Conservation (phyloP, 148 eudicot genomes). For the Pharnaceum exiguum region DNA sequence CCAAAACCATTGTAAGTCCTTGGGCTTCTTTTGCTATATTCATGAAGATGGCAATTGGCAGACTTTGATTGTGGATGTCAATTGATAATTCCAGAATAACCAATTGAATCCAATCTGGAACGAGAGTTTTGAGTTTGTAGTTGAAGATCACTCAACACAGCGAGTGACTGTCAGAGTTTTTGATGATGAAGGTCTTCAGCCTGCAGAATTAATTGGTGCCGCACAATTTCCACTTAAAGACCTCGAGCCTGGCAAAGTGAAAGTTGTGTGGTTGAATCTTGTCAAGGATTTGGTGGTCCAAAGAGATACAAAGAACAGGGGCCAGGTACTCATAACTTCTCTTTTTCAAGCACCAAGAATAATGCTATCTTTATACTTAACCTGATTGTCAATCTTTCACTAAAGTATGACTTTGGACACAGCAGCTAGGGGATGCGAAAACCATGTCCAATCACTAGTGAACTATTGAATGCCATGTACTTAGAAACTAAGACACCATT, state of each 20-base stretch:
- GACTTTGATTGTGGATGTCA: background rate
- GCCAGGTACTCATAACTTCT: conserved; percentile 45
- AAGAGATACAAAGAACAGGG: conserved; percentile 70
- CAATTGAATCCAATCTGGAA: conserved; percentile 83
- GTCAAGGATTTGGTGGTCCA: conserved; percentile 74
- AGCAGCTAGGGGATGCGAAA: no score
- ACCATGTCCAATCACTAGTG: no score
- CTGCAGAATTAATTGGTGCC: conserved; percentile 76
- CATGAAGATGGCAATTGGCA: background rate
- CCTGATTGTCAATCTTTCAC: no score
- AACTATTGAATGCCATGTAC: no score
- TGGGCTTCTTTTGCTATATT: background rate
- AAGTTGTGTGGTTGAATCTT: conserved; percentile 66
- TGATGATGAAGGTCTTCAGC: conserved; percentile 88
- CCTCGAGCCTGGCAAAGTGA: conserved; percentile 80
- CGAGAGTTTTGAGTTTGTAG: conserved; percentile 84
- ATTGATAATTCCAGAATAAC: conserved; percentile 41
- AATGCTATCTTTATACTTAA: no score
- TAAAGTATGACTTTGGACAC: no score
- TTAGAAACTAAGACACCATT: no score
- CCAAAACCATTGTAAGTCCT: conserved; percentile 65
- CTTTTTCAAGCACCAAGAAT: no score
- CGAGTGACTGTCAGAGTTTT: conserved; percentile 66
- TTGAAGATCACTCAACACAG: conserved; percentile 77
- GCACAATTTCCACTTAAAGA: conserved; percentile 47